Evolutionary conservation across 345 rosid species (phyloP), one percentile per base, ranked within the genome.

Genomic region (Sonneratia alba): DNA sequence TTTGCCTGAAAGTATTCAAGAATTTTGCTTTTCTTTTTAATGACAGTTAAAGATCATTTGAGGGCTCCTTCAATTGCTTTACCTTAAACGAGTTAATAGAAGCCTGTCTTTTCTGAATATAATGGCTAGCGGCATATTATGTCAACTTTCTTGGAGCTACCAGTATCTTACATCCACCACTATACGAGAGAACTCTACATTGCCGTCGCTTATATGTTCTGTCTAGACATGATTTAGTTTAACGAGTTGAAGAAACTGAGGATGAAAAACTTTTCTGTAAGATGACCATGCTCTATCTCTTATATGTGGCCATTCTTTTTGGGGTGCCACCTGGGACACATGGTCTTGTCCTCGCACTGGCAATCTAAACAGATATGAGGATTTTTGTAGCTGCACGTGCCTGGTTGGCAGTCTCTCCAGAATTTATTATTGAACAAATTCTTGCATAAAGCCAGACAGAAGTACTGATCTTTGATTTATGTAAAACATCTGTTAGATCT

Each of bases 391-490:
- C 37, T 36, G 63, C 36, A 7, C 15, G 0, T 47, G 15, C 51
- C 13, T 47, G 51, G 71, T 70, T 75, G 61, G 65, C n/a, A 43
- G 19, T 27, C 27, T 27, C 65, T 47, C 65, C 68, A 53, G 7
- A 53, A 53, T 18, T 53, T 53, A 53, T 19, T 53, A 18, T 6
- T 19, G 7, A 8, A 4, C 43, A 53, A 53, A 18, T 16, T 53
- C 7, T 19, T 53, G 59, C n/a, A 53, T 53, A 53, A 19, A 53
- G 57, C 21, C 57, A 51, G n/a, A 53, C n/a, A 53, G 4, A 3
- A 53, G 57, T 21, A 53, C 59, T 21, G 7, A 53, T 53, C 59
- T 53, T 53, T 53, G 59, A 53, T 53, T 53, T 16, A 18, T 53
- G 22, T 6, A 53, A 47, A 53, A 53, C 8, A 21, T 53, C 22